These are phyloP conservation scores for Conticribra guillardii DNA, from an alignment of 108 stramenopile species.

Conservation along the genomic window DNA sequence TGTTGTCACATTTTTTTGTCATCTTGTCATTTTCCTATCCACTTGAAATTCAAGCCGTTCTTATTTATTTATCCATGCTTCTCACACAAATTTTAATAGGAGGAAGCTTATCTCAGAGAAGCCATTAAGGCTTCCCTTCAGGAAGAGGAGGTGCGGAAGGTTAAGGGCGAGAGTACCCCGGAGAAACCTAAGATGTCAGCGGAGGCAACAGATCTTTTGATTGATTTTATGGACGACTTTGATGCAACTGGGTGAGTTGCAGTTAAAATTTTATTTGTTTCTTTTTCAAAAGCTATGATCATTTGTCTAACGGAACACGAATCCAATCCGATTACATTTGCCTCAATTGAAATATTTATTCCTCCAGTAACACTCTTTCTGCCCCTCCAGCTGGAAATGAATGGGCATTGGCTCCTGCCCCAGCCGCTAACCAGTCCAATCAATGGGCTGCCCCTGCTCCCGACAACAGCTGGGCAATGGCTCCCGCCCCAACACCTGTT, in stretches of 20 bases:
- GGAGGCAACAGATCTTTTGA: conserved; percentile 56
- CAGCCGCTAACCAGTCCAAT: conserved; percentile 42
- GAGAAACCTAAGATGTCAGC: conserved; percentile 40
- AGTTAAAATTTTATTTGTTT: background rate
- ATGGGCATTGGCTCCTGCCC: conserved; percentile 53
- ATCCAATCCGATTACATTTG: background rate
- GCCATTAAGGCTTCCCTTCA: conserved; percentile 82
- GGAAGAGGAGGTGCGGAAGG: conserved; percentile 34
- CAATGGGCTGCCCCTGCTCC: conserved; percentile 42
- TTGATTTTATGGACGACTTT: conserved; percentile 68
- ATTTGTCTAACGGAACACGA: too few relatives aligned
- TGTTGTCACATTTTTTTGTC: background rate
- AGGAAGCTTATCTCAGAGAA: conserved; percentile 83
- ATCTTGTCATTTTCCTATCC: background rate
- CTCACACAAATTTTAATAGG: too few relatives aligned
- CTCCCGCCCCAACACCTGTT: conserved; percentile 21
- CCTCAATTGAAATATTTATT: background rate
- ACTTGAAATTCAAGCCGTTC: background rate
- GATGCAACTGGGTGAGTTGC: conserved; percentile 28
- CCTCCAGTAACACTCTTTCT: conserved; percentile 27
- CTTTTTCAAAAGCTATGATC: background rate
- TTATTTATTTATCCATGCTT: background rate
- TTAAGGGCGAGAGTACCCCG: conserved; percentile 4
- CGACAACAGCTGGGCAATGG: conserved; percentile 33
- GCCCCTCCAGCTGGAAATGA: conserved; percentile 38